Evolutionary conservation across 1,139 yeast genomes (phyloP), one percentile per base, ranked within the genome.

Genomic region (Zygosaccharomyces sapae): DNA sequence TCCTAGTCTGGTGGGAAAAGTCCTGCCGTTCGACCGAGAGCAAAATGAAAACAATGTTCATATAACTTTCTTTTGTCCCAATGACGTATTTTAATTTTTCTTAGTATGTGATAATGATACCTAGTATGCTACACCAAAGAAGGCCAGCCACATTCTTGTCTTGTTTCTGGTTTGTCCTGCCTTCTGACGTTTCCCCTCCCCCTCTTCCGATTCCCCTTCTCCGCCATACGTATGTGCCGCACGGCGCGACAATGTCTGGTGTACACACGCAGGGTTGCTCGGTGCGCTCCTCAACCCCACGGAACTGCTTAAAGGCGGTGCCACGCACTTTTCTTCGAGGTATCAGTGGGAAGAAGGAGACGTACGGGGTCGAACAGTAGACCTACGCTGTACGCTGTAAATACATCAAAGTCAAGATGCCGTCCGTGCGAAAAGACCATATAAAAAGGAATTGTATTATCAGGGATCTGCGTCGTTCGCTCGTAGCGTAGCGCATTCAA

Each of bases 351-450:
- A 18, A 5, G 19, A 8, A 13, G 18, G 34, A 31, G 18, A 31
- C 16, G 18, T 6, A 18, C 34, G 34, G 34, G 19, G 34, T 31
- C 34, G 13, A 10, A 13, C 4, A 4, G 19, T 31, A 6, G 34
- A 31, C 19, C 10, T 13, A 31, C 34, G 18, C 9, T 31, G 10
- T 31, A 9, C 8, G 13, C 8, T 18, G 19, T 31, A 31, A 7
- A 22, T 5, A 22, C 3, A 22, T 20, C 22, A 3, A 20, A 20
- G 22, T 20, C 22, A 6, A 9, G 10, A n/a, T 24, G 29, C 38
- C 38, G 22, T 27, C 41, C 41, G 41, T 27, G 22, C 22, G 19
- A 38, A 38, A 33, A 24, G 34, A 38, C 18, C 18, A 27, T 38
- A 38, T 38, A 38, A 38, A 22, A 31, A 9, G 34, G 25, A 31